A percentile compares a stretch with the other conserved stretches of the same genome.
phyloP scores from a whole-genome alignment of 805 yeast genomes.

The Candida insectorum region DNA sequence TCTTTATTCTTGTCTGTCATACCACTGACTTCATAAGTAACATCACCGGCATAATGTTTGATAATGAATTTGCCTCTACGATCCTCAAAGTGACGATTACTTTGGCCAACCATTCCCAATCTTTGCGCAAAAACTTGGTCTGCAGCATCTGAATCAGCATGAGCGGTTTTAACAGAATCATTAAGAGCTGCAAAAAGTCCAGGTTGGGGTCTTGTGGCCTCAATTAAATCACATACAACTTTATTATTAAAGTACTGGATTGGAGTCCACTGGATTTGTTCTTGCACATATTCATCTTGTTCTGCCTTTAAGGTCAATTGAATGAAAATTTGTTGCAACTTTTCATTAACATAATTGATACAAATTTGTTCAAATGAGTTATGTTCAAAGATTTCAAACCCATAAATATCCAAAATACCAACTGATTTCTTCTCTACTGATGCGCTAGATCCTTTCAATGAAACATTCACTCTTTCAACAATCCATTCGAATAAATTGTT shows the following conservation, averaged over 20 bases:
- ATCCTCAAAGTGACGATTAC: constrained; percentile 84
- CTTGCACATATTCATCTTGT: constrained; percentile 95
- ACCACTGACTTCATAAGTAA: constrained; percentile 79
- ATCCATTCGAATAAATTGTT: constrained; percentile 95
- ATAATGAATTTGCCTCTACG: constrained; percentile 84
- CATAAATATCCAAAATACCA: constrained; percentile 93
- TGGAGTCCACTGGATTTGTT: constrained; percentile 96
- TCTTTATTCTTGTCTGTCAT: constrained; percentile 98
- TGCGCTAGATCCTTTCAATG: constrained; percentile 49
- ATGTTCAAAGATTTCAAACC: constrained; percentile 93
- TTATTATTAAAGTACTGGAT: constrained; percentile 94
- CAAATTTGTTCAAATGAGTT: constrained; percentile 94
- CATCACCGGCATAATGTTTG: constrained; percentile 99
- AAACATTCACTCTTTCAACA: constrained; percentile 82
- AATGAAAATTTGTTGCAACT: constrained; percentile 93
- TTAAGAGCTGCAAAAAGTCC: constrained; percentile 95
- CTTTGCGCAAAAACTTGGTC: constrained; percentile 95
- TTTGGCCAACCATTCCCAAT: constrained; percentile 71
- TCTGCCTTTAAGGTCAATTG: constrained; percentile 94
- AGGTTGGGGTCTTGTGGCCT: constrained; percentile 83
- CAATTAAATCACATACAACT: constrained; percentile 95
- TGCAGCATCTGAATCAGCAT: constrained; percentile 94
- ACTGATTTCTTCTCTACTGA: constrained; percentile 55
- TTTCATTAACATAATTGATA: constrained; percentile 93
- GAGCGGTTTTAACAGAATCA: constrained; percentile 97